Percentiles rank a stretch among this genome's conserved stretches.
Evolutionary conservation across 371 early-diverging fungal species (phyloP).

Genomic region (Aphelidium insulamus): DNA sequence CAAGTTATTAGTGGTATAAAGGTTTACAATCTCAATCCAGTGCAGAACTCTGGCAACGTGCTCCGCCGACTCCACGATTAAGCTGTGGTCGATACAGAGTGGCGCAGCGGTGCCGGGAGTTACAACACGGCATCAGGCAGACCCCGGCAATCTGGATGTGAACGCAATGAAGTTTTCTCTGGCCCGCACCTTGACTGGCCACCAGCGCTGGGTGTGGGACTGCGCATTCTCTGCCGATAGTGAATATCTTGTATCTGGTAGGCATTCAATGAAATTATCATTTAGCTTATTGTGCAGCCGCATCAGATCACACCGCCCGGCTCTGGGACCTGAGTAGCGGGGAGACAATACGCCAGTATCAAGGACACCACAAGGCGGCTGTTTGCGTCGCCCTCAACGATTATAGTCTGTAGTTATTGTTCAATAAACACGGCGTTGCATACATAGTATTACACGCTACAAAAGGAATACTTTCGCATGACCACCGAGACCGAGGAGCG

Average conservation of each 20-base stretch:
- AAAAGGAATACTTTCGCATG: too few relatives aligned
- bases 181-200: slow-evolving; percentile 51
- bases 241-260: slow-evolving; percentile 66
- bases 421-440: too few relatives aligned
- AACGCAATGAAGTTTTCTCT: slow-evolving; percentile 41
- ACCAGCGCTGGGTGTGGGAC: slow-evolving; percentile 86
- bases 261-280: neutral
- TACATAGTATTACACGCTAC: too few relatives aligned
- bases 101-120: slow-evolving; percentile 14
- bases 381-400: slow-evolving; percentile 81
- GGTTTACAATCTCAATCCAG: too few relatives aligned
- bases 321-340: slow-evolving; percentile 64
- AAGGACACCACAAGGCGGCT: slow-evolving; percentile 74
- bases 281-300: slow-evolving; percentile 19
- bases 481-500: too few relatives aligned
- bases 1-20: too few relatives aligned
- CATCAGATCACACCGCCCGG: slow-evolving; percentile 66
- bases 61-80: slow-evolving; percentile 62
- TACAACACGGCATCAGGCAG: too few relatives aligned
- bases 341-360: slow-evolving; percentile 70
- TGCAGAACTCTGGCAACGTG: slow-evolving; percentile 60
- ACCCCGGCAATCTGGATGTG: too few relatives aligned
- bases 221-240: slow-evolving; percentile 81
- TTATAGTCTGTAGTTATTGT: too few relatives aligned
- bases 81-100: slow-evolving; percentile 36